phyloP scores from a whole-genome alignment of 768 basidiomycete genomes.

The Tephrocybe sp. region DNA sequence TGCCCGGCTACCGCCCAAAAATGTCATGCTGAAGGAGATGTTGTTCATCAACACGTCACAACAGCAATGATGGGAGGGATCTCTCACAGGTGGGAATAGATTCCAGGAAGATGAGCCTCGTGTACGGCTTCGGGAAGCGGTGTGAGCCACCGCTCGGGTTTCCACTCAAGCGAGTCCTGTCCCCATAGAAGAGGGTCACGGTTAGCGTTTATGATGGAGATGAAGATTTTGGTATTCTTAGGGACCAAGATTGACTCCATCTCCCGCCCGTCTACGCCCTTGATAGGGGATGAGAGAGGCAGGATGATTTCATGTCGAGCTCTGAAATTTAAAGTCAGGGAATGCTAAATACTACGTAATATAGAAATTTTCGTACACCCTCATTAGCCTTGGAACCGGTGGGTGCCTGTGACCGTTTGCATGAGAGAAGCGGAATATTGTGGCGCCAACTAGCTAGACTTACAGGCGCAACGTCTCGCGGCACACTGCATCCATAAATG shows the following conservation, averaged over 20 bases:
- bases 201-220: slow-evolving; percentile 32
- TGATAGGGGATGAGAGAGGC: slow-evolving; percentile 32
- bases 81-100: slow-evolving; percentile 37
- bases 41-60: background rate
- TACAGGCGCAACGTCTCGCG: slow-evolving; percentile 23
- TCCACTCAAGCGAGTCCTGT: slow-evolving; percentile 37
- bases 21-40: slow-evolving; percentile 30
- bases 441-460: slow-evolving; percentile 14
- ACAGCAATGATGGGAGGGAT: background rate
- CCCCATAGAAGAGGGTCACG: slow-evolving; percentile 35
- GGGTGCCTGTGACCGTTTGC: slow-evolving; percentile 13
- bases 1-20: slow-evolving; percentile 31
- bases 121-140: slow-evolving; percentile 27
- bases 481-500: slow-evolving; percentile 24
- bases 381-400: slow-evolving; percentile 19
- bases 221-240: slow-evolving; percentile 27
- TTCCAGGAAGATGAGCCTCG: slow-evolving; percentile 34
- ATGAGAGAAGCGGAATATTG: background rate
- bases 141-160: slow-evolving; percentile 40
- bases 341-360: slow-evolving; percentile 10
- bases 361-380: slow-evolving; percentile 17
- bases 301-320: slow-evolving; percentile 28
- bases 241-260: slow-evolving; percentile 30
- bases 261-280: slow-evolving; percentile 26
- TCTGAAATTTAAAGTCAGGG: slow-evolving; percentile 19